Base-by-base conservation (phyloP, 352 stramenopile genomes). In the Pythium aquatile region DNA sequence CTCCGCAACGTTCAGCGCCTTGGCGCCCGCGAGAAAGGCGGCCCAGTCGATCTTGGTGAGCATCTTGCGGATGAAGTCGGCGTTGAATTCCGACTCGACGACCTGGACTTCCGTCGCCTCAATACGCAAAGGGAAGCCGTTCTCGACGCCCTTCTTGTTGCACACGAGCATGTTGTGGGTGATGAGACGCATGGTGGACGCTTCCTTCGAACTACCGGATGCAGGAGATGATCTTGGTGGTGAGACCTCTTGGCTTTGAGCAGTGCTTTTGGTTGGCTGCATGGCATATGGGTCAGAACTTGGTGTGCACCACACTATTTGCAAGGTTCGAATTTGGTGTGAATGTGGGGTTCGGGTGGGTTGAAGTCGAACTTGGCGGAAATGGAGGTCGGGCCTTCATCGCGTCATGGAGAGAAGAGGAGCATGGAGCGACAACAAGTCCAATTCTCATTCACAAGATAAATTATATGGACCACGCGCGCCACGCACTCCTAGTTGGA, bases 141-240 rank as follows among this genome's bases (percentile, higher is more conserved):
- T 94, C 65, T 75, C 69, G 13, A 98, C 94, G 59, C 90, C 93
- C 73, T 98, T 98, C 72, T 97, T 96, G 74, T 97, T 97, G 77
- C 86, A 98, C 58, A 89, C 77, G 56, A 98, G 90, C 81, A 97
- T 84, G 76, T 98, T 98, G 77, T 98, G 93, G 33, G 93, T 98
- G 70, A 98, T 94, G 30, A 98, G 79, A 35, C 88, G 86, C 89
- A 97, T 97, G 60, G 39, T 66, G 44, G 37, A 30, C 28, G 32
- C 24, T 48, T 39, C 28, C 32, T 2, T 35, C 24, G 33, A 24
- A 35, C 6, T 11, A 28, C 8, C 30, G 29, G 20, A 51, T 6
- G 44, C 20, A 51, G 10, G 44, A 30, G 44, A 51, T 28, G n/a
- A 51, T 1, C 44, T 28, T 29, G 42, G n/a, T 49, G 42, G 42